These are phyloP conservation scores for Panicum virgatum DNA, from an alignment of 202 grass and related monocot genomes.

Conservation along the genomic window DNA sequence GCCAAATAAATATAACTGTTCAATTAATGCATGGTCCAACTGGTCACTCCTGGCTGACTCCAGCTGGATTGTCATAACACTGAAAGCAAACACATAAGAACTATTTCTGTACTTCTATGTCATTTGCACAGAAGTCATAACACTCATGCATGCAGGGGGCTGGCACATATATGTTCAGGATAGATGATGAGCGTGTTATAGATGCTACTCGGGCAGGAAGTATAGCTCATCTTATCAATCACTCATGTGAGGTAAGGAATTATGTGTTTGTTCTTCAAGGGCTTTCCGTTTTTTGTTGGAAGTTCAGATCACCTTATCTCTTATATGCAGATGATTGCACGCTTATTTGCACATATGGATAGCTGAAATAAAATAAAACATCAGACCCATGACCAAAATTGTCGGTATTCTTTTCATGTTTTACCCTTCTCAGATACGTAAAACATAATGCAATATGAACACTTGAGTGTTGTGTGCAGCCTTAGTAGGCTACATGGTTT, in stretches of 20 bases:
- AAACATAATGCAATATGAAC: conserved; percentile 9
- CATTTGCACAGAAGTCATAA: conserved; percentile 7
- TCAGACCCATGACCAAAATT: not conserved
- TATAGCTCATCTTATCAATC: conserved; percentile 98
- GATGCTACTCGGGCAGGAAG: conserved; percentile 94
- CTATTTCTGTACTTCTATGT: conserved; percentile 12
- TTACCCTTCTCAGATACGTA: conserved; percentile 21
- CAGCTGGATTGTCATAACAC: not conserved
- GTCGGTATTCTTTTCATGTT: not conserved
- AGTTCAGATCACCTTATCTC: conserved; percentile 17
- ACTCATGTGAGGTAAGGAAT: conserved; percentile 91
- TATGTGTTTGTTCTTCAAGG: conserved; percentile 19
- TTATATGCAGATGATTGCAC: not conserved
- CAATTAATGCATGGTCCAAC: not conserved
- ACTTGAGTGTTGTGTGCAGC: not conserved
- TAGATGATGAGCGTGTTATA: conserved; percentile 97
- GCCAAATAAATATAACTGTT: not conserved
- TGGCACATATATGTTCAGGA: conserved; percentile 99
- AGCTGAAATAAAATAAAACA: not conserved
- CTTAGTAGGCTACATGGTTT: not conserved
- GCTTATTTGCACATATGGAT: conserved; percentile 10
- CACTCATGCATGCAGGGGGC: conserved; percentile 70
- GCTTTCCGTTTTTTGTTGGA: conserved; percentile 28
- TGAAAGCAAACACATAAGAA: not conserved
- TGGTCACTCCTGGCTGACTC: conserved; percentile 1